Evolutionary conservation across 371 early-diverging fungal species (phyloP).

Genomic region (Mortierella polycephala): DNA sequence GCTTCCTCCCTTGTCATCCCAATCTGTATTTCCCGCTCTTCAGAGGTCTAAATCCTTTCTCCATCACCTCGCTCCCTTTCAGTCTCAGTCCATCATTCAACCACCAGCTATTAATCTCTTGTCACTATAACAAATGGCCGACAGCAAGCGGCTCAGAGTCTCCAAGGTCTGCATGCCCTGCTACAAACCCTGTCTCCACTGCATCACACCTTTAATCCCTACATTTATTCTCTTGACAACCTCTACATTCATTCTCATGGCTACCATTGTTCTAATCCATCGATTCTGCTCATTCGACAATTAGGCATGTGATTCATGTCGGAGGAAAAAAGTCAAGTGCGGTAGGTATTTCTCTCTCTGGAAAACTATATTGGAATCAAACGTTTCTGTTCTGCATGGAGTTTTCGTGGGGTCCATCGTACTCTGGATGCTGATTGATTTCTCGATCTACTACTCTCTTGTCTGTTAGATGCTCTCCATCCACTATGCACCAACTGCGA

Average conservation of each 20-base stretch:
- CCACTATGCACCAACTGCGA: conserved; percentile 53
- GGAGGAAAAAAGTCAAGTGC: conserved; percentile 55
- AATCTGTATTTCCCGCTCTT: too few species aligned
- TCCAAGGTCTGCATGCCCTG: conserved; percentile 54
- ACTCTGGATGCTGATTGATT: background rate
- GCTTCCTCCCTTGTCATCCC: too few species aligned
- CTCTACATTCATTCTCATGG: too few species aligned
- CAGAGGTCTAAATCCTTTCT: too few species aligned
- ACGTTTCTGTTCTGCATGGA: background rate
- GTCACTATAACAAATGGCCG: conserved; percentile 44
- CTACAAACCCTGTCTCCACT: too few species aligned
- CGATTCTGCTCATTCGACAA: background rate
- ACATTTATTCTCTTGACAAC: too few species aligned
- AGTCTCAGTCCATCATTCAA: too few species aligned
- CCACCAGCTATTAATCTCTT: too few species aligned
- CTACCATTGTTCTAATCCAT: background rate
- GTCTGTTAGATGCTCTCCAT: conserved; percentile 41
- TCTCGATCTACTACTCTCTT: background rate
- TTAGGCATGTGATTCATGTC: conserved; percentile 52
- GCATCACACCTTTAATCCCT: too few species aligned
- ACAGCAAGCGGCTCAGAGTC: conserved; percentile 67
- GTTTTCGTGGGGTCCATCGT: background rate
- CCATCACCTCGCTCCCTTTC: too few species aligned
- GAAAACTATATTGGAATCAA: too few species aligned
- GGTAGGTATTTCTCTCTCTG: conserved; percentile 13